A percentile compares a stretch with the other conserved stretches of the same genome.
These are phyloP conservation scores for Hymenoscyphus scutula DNA, from an alignment of 2,329 filamentous ascomycete genomes.

Conservation along the genomic window DNA sequence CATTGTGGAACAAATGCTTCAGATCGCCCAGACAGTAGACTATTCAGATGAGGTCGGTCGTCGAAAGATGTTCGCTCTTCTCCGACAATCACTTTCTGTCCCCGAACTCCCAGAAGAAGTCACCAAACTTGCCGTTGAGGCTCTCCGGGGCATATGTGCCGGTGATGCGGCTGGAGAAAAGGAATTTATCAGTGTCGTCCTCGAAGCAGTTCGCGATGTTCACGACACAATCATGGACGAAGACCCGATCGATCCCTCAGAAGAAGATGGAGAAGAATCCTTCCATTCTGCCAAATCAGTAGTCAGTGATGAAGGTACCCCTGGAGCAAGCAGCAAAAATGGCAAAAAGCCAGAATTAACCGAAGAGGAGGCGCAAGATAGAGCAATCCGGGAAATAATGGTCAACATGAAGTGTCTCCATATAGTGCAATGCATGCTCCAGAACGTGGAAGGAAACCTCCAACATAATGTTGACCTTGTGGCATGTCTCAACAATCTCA, in stretches of 20 bases:
- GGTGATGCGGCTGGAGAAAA: constrained; percentile 70
- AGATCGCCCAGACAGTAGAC: constrained; percentile 88
- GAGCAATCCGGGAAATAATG: constrained; percentile 85
- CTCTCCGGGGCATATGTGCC: constrained; percentile 79
- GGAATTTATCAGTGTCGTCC: constrained; percentile 79
- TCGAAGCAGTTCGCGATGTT: constrained; percentile 94
- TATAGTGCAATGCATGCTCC: constrained; percentile 95
- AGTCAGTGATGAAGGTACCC: constrained; percentile 64
- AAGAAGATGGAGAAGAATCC: constrained; percentile 68
- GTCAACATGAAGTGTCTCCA: constrained; percentile 98
- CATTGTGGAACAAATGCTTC: constrained; percentile 89
- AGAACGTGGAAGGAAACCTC: constrained; percentile 84
- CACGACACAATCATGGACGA: constrained; percentile 88
- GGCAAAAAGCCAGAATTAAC: constrained; percentile 47
- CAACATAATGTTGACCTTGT: constrained; percentile 90
- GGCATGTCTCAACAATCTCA: constrained; percentile 95
- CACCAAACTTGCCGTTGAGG: constrained; percentile 82
- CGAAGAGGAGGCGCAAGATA: constrained; percentile 66
- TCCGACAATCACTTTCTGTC: constrained; percentile 81
- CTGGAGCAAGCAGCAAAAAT: constrained; percentile 42
- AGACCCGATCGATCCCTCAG: constrained; percentile 34
- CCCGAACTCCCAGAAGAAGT: constrained; percentile 88
- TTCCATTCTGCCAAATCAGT: constrained; percentile 94
- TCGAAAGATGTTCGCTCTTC: constrained; percentile 90
- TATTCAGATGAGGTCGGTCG: constrained; percentile 97